Evolutionary conservation across 495 filamentous ascomycete species (phyloP), one percentile per base, ranked within the genome.

Genomic region (Aspergillus olivimuriae): DNA sequence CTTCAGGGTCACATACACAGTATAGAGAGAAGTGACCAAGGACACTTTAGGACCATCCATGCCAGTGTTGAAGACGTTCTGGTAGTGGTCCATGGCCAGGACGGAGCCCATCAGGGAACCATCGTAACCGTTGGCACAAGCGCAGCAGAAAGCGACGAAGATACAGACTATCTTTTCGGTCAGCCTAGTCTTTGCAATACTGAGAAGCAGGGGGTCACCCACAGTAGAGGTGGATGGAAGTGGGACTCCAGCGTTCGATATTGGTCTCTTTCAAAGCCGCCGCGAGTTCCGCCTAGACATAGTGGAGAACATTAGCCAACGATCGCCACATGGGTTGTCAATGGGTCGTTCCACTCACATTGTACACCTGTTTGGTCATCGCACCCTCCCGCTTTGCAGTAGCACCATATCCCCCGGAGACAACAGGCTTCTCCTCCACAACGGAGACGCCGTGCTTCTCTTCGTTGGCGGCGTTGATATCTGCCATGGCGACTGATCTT

Each of bases 91-190:
- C 58, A 73, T 71, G 5, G 58, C 61, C 10, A 71, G 57, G 30
- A 73, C 60, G 7, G 66, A 62, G 20, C 67, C 61, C 63, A 81
- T 78, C 18, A 80, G 49, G 12, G 71, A 75, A 28, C 24, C 72
- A 53, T 81, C 77, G 46, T 74, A 80, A 11, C 77, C 77, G 46
- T 78, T 80, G 37, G 79, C 65, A 42, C 75, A 79, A 21, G 65
- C 61, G 16, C 62, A 66, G 46, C 58, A 60, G 44, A 65, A 66
- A 1, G 63, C 42, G 21, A 65, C 44, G 4, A 65, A 62, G 15
- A 68, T 61, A 37, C 52, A 58, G 48, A 59, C 41, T 52, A 22
- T n/a, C 3, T 34, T 54, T 20, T 54, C 43, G 30, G 4, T 17
- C 4, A 22, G 23, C 9, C 4, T 3, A 14, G 11, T 9, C 6